Evolutionary conservation across 495 filamentous ascomycete genomes (phyloP).

Genomic region (Aspergillus kassunensis): DNA sequence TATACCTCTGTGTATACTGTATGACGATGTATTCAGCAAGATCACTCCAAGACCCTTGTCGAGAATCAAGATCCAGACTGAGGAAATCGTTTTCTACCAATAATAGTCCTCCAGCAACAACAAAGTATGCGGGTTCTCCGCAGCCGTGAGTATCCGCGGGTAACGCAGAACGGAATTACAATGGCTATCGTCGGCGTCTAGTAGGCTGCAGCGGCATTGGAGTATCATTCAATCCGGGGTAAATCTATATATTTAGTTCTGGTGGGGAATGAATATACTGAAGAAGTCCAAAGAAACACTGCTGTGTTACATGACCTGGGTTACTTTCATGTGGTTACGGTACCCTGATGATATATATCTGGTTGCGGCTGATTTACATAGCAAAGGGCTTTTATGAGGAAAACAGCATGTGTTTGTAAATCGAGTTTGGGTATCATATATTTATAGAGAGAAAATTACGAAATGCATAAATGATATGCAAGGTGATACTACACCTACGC

Average conservation of each 20-base stretch:
- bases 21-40: not conserved
- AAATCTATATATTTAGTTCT: no score
- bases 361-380: no score
- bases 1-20: not conserved
- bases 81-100: not conserved
- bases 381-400: no score
- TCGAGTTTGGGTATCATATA: no score
- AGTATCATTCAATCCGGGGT: not conserved
- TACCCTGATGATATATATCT: no score
- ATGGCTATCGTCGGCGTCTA: slow-evolving; percentile 12
- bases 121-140: not conserved
- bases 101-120: not conserved
- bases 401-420: no score
- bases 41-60: not conserved
- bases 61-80: not conserved
- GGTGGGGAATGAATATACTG: no score
- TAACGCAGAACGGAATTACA: slow-evolving; percentile 12
- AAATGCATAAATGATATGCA: no score
- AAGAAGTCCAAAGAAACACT: no score
- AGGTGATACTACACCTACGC: not conserved
- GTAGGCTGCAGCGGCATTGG: not conserved
- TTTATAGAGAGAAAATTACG: no score
- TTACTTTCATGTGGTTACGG: no score
- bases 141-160: slow-evolving; percentile 17
- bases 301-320: no score